phyloP scores from a whole-genome alignment of 139 green algal genomes.

The Bryopsis sp. region DNA sequence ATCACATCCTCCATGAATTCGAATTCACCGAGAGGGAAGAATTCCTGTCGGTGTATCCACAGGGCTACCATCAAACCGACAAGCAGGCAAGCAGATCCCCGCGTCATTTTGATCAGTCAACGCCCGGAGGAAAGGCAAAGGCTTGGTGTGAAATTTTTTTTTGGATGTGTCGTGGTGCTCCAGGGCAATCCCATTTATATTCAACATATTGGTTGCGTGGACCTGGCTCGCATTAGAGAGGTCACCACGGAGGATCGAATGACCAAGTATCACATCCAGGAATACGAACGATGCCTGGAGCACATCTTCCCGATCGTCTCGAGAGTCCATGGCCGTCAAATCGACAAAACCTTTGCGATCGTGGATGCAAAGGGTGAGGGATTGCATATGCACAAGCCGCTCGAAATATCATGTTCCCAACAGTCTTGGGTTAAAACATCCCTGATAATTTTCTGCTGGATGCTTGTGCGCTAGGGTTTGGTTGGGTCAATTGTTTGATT shows the following conservation, averaged over 20 bases:
- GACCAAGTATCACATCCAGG: slow-evolving; percentile 76
- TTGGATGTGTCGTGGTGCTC: background rate
- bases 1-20: slow-evolving; percentile 74
- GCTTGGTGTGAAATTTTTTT: background rate
- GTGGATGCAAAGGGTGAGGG: slow-evolving; percentile 73
- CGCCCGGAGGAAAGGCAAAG: no score
- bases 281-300: slow-evolving; percentile 80
- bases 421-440: no score
- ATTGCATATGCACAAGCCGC: background rate
- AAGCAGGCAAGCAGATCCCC: slow-evolving; percentile 30
- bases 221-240: slow-evolving; percentile 57
- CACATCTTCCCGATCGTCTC: slow-evolving; percentile 78
- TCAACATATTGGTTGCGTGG: slow-evolving; percentile 73
- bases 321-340: slow-evolving; percentile 42
- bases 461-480: no score
- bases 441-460: no score
- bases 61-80: slow-evolving; percentile 59
- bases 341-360: slow-evolving; percentile 81
- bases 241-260: slow-evolving; percentile 78
- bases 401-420: no score
- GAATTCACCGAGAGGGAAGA: slow-evolving; percentile 75
- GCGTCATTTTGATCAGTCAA: no score
- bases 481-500: no score
- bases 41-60: slow-evolving; percentile 81
- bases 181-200: slow-evolving; percentile 81